These are phyloP conservation scores for Escallonia rubra DNA, from an alignment of 129 eudicot species.

Conservation along the genomic window DNA sequence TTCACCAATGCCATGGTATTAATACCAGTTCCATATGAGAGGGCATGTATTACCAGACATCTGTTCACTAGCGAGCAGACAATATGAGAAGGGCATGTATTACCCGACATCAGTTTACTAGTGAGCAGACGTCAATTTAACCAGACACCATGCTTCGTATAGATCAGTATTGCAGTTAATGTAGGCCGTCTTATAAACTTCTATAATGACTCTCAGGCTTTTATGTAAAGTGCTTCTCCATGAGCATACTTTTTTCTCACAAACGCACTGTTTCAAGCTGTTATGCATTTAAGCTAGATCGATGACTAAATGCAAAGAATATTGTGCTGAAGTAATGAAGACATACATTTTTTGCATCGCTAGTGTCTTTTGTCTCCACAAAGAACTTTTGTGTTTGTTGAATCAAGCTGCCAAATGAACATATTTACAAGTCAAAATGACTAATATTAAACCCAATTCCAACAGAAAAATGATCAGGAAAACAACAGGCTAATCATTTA, in stretches of 20 bases:
- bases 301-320: not conserved
- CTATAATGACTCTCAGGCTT: too few species aligned
- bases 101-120: too few species aligned
- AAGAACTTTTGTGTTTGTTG: conserved; percentile 74
- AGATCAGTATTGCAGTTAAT: too few species aligned
- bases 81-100: too few species aligned
- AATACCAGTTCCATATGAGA: not conserved
- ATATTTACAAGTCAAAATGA: conserved; percentile 15
- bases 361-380: conserved; percentile 54
- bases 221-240: too few species aligned
- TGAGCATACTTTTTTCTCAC: too few species aligned
- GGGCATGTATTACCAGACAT: not conserved
- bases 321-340: conserved; percentile 11
- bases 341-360: conserved; percentile 71
- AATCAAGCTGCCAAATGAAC: conserved; percentile 59
- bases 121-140: too few species aligned
- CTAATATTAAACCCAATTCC: not conserved
- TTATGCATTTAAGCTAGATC: too few species aligned
- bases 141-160: too few species aligned
- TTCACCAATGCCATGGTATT: not conserved
- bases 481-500: conserved; percentile 6
- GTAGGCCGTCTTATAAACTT: too few species aligned
- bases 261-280: too few species aligned
- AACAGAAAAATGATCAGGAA: conserved; percentile 8
- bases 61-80: not conserved